Evolutionary conservation across 352 stramenopile genomes (phyloP).

Genomic region (Phytophthora cajani): DNA sequence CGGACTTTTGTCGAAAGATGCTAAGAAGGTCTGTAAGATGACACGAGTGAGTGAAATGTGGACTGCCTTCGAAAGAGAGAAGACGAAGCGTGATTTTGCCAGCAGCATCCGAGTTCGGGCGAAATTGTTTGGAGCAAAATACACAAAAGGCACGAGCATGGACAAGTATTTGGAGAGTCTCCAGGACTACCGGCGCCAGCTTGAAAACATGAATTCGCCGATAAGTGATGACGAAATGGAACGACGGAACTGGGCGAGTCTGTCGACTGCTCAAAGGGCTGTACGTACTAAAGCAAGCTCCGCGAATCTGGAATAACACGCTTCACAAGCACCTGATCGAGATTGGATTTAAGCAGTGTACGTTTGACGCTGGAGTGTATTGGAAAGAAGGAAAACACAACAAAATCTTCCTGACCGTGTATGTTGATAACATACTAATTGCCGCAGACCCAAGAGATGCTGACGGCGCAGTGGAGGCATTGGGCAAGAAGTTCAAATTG

Average conservation of each 20-base stretch:
- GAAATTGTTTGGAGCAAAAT: not conserved
- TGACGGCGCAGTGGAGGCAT: not conserved
- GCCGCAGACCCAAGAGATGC: not conserved
- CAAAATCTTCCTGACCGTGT: not conserved
- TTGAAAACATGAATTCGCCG: not conserved
- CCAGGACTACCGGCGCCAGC: not conserved
- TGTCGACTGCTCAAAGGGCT: conserved; percentile 4
- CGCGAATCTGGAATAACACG: conserved; percentile 9
- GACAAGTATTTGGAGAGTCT: not conserved
- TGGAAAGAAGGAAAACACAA: not conserved
- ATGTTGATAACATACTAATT: not conserved
- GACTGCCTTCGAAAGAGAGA: not conserved
- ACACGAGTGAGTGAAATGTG: not conserved
- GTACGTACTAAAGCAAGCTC: conserved; percentile 9
- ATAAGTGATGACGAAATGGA: not conserved
- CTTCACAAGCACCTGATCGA: conserved; percentile 1
- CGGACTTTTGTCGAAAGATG: not conserved
- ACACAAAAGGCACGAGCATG: not conserved
- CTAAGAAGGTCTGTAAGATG: not conserved
- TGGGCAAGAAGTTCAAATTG: not conserved
- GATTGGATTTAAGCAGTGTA: conserved; percentile 3
- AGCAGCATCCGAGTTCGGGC: not conserved
- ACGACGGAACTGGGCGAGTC: conserved; percentile 2
- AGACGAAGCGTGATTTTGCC: not conserved
- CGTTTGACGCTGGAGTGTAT: not conserved